Evolutionary conservation across 352 stramenopile species (phyloP).

Genomic region (Globisporangium cystogenes): DNA sequence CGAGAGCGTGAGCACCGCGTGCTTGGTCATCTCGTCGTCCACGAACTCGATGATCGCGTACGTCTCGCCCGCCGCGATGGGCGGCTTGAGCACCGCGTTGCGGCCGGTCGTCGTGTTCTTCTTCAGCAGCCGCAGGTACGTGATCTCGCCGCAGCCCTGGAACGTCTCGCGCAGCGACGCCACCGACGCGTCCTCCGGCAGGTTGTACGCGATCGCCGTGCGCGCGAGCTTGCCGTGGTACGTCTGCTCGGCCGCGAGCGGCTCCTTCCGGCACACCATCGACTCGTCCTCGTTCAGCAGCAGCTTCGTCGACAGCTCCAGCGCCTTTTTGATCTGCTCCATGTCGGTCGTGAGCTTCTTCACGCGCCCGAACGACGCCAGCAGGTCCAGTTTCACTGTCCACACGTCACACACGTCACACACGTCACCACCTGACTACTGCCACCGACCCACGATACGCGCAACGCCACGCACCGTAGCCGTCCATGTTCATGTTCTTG

Average conservation of each 20-base stretch:
- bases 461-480: conserved; percentile 69
- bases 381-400: conserved; percentile 75
- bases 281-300: conserved; percentile 77
- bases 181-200: conserved; percentile 81
- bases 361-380: conserved; percentile 79
- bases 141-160: conserved; percentile 76
- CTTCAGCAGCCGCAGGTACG: conserved; percentile 84
- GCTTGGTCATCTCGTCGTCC: conserved; percentile 87
- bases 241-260: conserved; percentile 68
- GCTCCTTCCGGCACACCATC: conserved; percentile 86
- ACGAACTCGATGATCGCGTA: conserved; percentile 89
- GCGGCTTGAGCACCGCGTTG: conserved; percentile 85
- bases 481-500: conserved; percentile 89
- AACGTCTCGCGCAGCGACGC: conserved; percentile 83
- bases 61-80: conserved; percentile 82
- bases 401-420: too few relatives aligned
- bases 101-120: conserved; percentile 83
- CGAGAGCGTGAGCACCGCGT: conserved; percentile 81
- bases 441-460: too few relatives aligned
- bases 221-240: conserved; percentile 84
- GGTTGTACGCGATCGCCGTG: conserved; percentile 85
- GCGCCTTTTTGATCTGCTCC: conserved; percentile 72
- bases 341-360: conserved; percentile 86
- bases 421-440: too few relatives aligned
- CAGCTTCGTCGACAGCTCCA: conserved; percentile 83